A percentile compares a stretch with the other conserved stretches of the same genome.
Conservation (phyloP, 208 protist genomes). For the Crithidia fasciculata region DNA sequence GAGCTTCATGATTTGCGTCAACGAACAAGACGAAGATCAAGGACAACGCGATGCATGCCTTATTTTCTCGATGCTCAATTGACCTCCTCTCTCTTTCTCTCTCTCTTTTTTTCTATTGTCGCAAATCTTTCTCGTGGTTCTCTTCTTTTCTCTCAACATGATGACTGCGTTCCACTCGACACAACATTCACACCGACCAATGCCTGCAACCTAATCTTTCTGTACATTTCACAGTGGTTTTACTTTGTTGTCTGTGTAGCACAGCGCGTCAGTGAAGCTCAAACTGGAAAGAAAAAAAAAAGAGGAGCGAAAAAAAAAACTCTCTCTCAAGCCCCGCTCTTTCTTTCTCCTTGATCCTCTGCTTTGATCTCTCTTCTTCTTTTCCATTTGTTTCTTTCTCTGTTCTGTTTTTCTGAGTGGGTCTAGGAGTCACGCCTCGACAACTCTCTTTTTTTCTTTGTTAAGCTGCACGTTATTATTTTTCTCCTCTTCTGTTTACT, state of each 20-base stretch:
- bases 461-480: not conserved
- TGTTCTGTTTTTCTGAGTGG: not conserved
- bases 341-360: not conserved
- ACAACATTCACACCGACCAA: no score
- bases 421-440: not conserved
- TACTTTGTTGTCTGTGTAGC: no score
- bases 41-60: not conserved
- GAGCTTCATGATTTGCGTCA: not conserved
- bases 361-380: not conserved
- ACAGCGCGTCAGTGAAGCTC: no score
- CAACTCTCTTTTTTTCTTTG: slow-evolving; percentile 10
- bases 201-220: no score
- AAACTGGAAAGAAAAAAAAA: not conserved
- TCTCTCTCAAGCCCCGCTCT: not conserved
- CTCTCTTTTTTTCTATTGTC: not conserved
- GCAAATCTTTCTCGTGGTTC: no score
- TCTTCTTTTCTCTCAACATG: no score
- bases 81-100: no score
- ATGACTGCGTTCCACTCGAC: no score
- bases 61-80: no score
- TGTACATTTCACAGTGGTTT: no score
- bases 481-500: not conserved
- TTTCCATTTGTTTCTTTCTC: slow-evolving; percentile 10
- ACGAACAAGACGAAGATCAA: not conserved
- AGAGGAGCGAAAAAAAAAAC: not conserved